Base-by-base conservation (phyloP, 2,329 filamentous ascomycete species). In the Fusarium austroafricanum region DNA sequence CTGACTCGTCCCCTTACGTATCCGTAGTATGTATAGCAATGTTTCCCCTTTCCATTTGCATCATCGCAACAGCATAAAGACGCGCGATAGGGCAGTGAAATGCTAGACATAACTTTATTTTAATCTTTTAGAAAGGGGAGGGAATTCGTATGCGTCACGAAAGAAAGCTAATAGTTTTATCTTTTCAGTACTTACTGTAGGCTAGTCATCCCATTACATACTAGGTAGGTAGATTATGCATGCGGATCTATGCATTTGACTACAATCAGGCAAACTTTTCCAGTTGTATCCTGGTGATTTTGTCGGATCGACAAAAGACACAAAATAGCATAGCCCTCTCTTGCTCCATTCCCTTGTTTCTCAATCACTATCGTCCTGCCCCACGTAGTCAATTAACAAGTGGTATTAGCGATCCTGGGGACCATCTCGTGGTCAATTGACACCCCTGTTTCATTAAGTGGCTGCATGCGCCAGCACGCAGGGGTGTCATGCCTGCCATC, bases 371-470 rank as follows among this genome's bases (percentile, higher is more conserved):
- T 47, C 59, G 40, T 44, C 28, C 33, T 46, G 66, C 66, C 66
- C 66, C 66, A 69, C 66, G 57, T 61, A 49, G 39, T 69, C 66
- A 67, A 55, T 69, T 66, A 70, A 69, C 57, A 51, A 69, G 66
- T 59, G 62, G 66, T 73, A 68, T 72, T 66, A 58, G 61, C 59
- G 67, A 73, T 70, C 65, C 67, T 44, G 54, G 65, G 60, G 62
- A 50, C 67, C 65, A 65, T 65, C 61, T 61, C 43, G 57, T 69
- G 71, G 65, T 73, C 69, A 65, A 64, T 64, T 55, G 61, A 59
- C 58, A 70, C 71, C 71, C 72, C 72, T 74, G 72, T 67, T 63
- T 70, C 65, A 74, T 74, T 73, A 74, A 74, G 72, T 74, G 72
- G 72, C 72, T 74, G 72, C 72, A 74, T 74, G 60, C 68, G 68